These are phyloP conservation scores for Hevea brasiliensis DNA, from an alignment of 345 rosid species.

Conservation along the genomic window DNA sequence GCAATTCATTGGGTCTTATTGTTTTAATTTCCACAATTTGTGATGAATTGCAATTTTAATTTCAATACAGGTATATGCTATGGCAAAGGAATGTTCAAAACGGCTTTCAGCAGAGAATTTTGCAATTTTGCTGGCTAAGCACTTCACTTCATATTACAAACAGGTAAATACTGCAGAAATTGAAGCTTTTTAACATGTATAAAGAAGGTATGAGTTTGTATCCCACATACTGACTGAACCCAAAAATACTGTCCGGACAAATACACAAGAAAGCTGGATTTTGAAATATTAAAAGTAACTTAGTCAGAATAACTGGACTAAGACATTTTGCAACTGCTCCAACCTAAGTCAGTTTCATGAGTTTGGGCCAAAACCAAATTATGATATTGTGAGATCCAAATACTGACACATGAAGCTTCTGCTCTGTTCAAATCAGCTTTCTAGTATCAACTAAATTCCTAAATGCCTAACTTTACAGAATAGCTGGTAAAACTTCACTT, in stretches of 20 bases:
- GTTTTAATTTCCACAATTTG: neutral
- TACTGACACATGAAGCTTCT: too few relatives aligned
- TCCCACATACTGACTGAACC: too few relatives aligned
- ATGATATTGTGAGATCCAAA: too few relatives aligned
- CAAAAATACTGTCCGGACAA: neutral
- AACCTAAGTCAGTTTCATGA: too few relatives aligned
- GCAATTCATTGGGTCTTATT: neutral
- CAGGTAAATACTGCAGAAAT: conserved; percentile 47
- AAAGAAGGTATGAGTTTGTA: neutral
- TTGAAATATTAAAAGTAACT: neutral
- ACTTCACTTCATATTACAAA: conserved; percentile 67
- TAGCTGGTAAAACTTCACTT: neutral
- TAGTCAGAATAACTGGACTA: too few relatives aligned
- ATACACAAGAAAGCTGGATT: neutral
- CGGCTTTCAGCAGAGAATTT: conserved; percentile 77
- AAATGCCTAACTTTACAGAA: neutral
- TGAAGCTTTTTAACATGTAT: neutral
- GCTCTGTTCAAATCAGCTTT: neutral
- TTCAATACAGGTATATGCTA: conserved; percentile 67
- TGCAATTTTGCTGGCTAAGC: conserved; percentile 75
- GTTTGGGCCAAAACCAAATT: too few relatives aligned
- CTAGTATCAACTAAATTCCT: neutral
- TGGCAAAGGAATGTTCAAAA: conserved; percentile 75
- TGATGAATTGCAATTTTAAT: neutral
- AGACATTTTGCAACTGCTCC: too few relatives aligned